Base-by-base conservation (phyloP, 352 stramenopile genomes). In the Globisporangium megalacanthum region DNA sequence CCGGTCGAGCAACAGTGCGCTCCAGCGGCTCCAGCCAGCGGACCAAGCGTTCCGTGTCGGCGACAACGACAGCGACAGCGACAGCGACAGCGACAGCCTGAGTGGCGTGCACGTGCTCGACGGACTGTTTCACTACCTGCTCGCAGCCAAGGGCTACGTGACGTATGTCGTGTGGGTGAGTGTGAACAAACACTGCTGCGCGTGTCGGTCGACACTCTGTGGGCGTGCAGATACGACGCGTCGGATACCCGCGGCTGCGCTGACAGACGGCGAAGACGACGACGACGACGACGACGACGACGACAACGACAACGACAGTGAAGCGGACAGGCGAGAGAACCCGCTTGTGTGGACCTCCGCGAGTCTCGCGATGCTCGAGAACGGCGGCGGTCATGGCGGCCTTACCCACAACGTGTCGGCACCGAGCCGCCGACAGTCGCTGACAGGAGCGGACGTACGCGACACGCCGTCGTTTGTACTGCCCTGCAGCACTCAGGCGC, bases 71-170 rank as follows among this genome's bases (percentile, higher is more conserved):
- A 13, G 35, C 35, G 35, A 39, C 35, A 39, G 35, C 35, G 35
- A 8, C 35, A 29, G 25, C 15, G 25, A 11, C 44, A 22, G 22
- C 11, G 44, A 31, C 44, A 10, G 17, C 6, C 35, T 39, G 35
- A 22, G 44, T 8, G 47, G 49, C 15, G 39, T 79, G 31, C 75
- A 87, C 41, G 51, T 72, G 13, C 55, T 83, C 14, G 58, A 80
- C 35, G 75, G 73, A 7, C 61, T 76, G 20, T 87, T 89, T 49
- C 73, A 79, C 57, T 89, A 77, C 50, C 51, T 85, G 9, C 53
- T 87, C n/a, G 73, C 76, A 0, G 79, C 68, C 4, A 89, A 89
- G 46, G 79, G 79, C 0, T 89, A 79, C 59, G 77, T 87, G 19
- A 81, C 68, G 6, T 77, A 66, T 17, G 71, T 86, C 11, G 79